Base-by-base conservation (phyloP, 306 rosid genomes). In the Pachyrhizus erosus region DNA sequence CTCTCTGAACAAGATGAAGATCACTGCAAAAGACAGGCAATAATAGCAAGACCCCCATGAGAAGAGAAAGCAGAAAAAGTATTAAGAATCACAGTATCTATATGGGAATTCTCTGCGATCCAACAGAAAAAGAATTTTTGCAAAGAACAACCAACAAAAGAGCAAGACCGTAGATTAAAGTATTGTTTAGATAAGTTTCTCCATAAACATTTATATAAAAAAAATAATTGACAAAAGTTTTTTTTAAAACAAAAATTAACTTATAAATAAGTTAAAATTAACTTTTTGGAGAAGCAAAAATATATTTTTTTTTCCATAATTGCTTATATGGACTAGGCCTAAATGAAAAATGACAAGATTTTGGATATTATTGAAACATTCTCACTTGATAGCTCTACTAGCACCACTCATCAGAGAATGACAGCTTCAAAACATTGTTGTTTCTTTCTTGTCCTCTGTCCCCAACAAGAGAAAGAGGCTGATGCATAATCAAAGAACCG, bases 1-100 rank as follows among this genome's bases (percentile, higher is more conserved):
- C 66, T 89, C 83, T 76, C 75, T 89, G 27, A 66, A 88, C 91
- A 93, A 90, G 82, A 93, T 82, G 80, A 88, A 85, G 43, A 92
- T 27, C 83, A 93, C 99, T 96, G 97, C 89, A 88, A 40, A 72
- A 49, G 54, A 66, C 45, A 74, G 27, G 75, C 69, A 65, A 26
- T 18, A 42, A 26, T 7, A 52, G n/a, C 68, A 55, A 73, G 54
- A 64, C n/a, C 4, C 69, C 43, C 37, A 70, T 83, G 54, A 76
- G 52, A 79, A 33, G 42, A 20, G 45, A 23, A 61, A 51, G n/a
- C n/a, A n/a, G 21, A 55, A 2, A 45, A 27, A 21, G 54, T 29
- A 40, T 70, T 37, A 8, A 43, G 21, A 74, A 57, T 31, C 42
- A 64, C 39, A 46, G 55, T 45, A 29, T 76, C 55, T 57, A 20